Percentiles rank a stretch among this genome's conserved stretches.
Conservation (phyloP, 164 flowering plant species). For the Dillenia suffruticosa region DNA sequence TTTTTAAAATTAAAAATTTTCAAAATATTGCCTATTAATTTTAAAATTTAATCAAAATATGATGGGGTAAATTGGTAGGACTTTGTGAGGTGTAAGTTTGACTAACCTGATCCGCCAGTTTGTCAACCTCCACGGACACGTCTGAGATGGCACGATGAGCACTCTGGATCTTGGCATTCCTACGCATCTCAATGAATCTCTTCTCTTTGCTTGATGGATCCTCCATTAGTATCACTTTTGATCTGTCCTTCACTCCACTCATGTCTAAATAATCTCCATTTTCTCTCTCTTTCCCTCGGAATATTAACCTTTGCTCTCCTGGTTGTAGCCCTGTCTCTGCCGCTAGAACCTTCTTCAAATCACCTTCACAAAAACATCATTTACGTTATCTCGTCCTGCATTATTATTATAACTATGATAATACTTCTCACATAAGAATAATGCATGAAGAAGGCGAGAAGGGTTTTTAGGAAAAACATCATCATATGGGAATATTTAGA, state of each 20-base stretch:
- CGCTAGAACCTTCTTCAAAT: slow-evolving; percentile 61
- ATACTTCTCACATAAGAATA: too few species aligned
- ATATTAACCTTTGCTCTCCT: slow-evolving; percentile 49
- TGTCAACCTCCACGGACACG: slow-evolving; percentile 61
- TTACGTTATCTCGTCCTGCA: too few species aligned
- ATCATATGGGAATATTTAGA: too few species aligned
- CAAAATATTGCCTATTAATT: too few species aligned
- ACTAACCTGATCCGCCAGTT: slow-evolving; percentile 64
- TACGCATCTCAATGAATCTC: slow-evolving; percentile 47
- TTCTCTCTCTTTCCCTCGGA: slow-evolving; percentile 56
- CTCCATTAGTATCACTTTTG: slow-evolving; percentile 55
- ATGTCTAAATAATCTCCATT: slow-evolving; percentile 50
- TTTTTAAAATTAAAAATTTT: too few species aligned
- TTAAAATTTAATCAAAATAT: not conserved
- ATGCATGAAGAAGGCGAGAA: too few species aligned
- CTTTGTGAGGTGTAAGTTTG: not conserved
- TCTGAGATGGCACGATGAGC: slow-evolving; percentile 48
- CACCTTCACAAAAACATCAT: slow-evolving; percentile 33
- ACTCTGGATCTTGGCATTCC: slow-evolving; percentile 54
- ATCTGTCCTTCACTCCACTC: slow-evolving; percentile 56
- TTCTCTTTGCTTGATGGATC: slow-evolving; percentile 66
- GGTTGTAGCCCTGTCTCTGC: slow-evolving; percentile 59
- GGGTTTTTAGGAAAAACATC: too few species aligned
- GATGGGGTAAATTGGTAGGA: not conserved
- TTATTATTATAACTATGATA: too few species aligned